Percentiles rank a stretch among this genome's conserved stretches.
These are phyloP conservation scores for Mucor velutinosus DNA, from an alignment of 371 early-diverging fungal species.

Conservation along the genomic window DNA sequence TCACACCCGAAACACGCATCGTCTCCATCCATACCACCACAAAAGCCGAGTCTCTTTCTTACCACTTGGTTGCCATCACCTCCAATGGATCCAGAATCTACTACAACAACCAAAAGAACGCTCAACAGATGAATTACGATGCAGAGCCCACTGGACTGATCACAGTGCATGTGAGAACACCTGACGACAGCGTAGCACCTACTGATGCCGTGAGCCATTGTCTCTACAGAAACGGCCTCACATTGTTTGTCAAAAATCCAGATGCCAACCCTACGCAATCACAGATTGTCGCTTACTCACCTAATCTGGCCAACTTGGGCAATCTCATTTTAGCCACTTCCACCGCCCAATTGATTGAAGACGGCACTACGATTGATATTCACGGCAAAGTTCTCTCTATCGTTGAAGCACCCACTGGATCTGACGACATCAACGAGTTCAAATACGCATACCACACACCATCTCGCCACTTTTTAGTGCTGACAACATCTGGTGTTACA, in stretches of 20 bases:
- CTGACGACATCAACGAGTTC: constrained; percentile 63
- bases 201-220: constrained; percentile 56
- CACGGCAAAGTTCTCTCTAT: constrained; percentile 84
- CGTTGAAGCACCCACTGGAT: constrained; percentile 46
- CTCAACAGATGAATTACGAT: neutral
- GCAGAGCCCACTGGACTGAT: constrained; percentile 52
- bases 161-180: constrained; percentile 70
- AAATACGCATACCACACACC: constrained; percentile 57
- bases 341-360: constrained; percentile 20
- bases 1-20: constrained; percentile 54
- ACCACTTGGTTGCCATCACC: constrained; percentile 75
- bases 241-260: constrained; percentile 54
- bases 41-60: constrained; percentile 52
- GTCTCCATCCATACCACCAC: constrained; percentile 69
- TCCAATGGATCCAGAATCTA: constrained; percentile 74
- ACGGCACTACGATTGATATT: constrained; percentile 29
- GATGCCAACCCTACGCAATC: constrained; percentile 66
- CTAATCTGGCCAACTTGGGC: constrained; percentile 62
- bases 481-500: constrained; percentile 77
- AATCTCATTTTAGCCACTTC: constrained; percentile 13
- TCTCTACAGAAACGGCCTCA: constrained; percentile 64
- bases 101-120: constrained; percentile 50
- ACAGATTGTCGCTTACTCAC: constrained; percentile 58
- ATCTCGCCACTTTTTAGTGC: constrained; percentile 68
- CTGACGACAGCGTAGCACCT: constrained; percentile 29